phyloP scores from a whole-genome alignment of 805 yeast species.

The Starmerella kuoi region DNA sequence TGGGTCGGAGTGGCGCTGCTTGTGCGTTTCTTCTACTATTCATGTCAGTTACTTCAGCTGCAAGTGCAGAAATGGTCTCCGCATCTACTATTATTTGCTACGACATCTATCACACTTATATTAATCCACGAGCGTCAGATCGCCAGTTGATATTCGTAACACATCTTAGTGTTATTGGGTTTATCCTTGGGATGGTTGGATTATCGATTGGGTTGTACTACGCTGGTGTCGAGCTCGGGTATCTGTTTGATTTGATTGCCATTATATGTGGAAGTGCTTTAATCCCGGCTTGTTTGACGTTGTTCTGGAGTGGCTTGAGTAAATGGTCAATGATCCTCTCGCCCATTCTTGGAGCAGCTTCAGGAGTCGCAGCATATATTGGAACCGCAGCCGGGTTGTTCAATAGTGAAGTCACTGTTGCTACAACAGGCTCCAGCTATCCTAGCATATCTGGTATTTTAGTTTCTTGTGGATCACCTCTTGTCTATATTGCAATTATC shows the following conservation, averaged over 20 bases:
- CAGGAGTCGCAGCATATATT: slow-evolving; percentile 62
- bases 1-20: slow-evolving; percentile 82
- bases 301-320: slow-evolving; percentile 55
- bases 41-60: slow-evolving; percentile 86
- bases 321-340: slow-evolving; percentile 56
- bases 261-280: slow-evolving; percentile 79
- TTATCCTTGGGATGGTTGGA: slow-evolving; percentile 57
- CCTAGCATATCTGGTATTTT: slow-evolving; percentile 85
- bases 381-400: slow-evolving; percentile 30
- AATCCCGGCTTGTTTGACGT: slow-evolving; percentile 56
- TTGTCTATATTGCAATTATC: slow-evolving; percentile 50
- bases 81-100: slow-evolving; percentile 75
- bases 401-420: slow-evolving; percentile 42
- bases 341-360: slow-evolving; percentile 63
- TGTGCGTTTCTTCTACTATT: slow-evolving; percentile 67
- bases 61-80: slow-evolving; percentile 82
- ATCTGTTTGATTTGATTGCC: slow-evolving; percentile 78
- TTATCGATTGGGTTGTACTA: slow-evolving; percentile 71
- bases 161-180: slow-evolving; percentile 51
- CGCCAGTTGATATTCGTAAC: slow-evolving; percentile 56
- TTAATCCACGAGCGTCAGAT: slow-evolving; percentile 68
- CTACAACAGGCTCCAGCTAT: slow-evolving; percentile 54
- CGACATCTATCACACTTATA: slow-evolving; percentile 69
- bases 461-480: slow-evolving; percentile 66
- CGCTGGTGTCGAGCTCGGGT: slow-evolving; percentile 77